A percentile compares a stretch with the other conserved stretches of the same genome.
Evolutionary conservation across 164 flowering plant genomes (phyloP).

Genomic region (Buxus sempervirens): DNA sequence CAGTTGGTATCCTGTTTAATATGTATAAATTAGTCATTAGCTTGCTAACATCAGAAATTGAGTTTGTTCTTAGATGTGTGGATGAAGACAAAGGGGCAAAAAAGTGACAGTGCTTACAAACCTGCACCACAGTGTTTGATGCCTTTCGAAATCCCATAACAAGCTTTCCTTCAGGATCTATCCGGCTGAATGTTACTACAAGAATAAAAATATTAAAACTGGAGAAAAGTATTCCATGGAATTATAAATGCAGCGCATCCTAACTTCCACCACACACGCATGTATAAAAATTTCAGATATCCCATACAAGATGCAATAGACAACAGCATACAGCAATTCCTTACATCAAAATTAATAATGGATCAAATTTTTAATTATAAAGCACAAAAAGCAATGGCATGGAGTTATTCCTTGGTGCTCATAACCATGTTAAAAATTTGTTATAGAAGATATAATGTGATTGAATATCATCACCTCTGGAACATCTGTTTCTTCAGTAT

Average conservation of each 20-base stretch:
- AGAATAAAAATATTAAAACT: conserved; percentile 3
- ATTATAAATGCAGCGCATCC: not conserved
- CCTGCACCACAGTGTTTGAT: conserved; percentile 49
- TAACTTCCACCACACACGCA: not conserved
- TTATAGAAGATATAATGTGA: no score
- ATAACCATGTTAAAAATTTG: no score
- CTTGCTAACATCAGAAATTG: conserved; percentile 13
- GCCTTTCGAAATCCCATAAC: conserved; percentile 92
- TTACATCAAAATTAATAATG: no score
- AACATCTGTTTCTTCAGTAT: no score
- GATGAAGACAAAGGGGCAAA: not conserved
- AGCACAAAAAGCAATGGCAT: no score
- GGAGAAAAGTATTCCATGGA: not conserved
- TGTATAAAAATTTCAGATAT: no score
- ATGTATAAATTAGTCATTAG: conserved; percentile 13
- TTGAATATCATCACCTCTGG: no score
- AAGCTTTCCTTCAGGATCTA: conserved; percentile 89
- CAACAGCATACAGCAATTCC: no score
- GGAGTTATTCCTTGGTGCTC: no score
- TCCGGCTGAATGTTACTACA: conserved; percentile 87
- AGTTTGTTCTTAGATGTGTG: not conserved
- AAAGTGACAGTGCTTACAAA: conserved; percentile 10
- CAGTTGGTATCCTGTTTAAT: conserved; percentile 52
- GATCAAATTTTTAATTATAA: no score
- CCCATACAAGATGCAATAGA: no score